These are phyloP conservation scores for Microdochium trichocladiopsis DNA, from an alignment of 2,329 filamentous ascomycete species.

Conservation along the genomic window DNA sequence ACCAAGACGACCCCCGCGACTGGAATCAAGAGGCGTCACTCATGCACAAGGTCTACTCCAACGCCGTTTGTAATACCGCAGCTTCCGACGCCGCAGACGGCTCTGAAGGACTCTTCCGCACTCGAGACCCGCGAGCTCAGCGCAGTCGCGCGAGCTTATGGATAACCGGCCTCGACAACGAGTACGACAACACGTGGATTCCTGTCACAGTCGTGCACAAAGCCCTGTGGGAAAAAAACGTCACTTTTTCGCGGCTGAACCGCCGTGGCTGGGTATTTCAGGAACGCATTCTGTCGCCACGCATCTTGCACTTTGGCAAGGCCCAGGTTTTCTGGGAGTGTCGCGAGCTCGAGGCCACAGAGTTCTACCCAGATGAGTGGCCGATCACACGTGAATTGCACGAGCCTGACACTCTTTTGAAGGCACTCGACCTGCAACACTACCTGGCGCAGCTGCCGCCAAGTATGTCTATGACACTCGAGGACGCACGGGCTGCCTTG, in stretches of 20 bases:
- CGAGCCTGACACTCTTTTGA: background rate
- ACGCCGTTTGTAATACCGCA: conserved; percentile 9
- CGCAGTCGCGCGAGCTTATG: background rate
- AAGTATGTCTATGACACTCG: background rate
- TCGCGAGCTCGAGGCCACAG: background rate
- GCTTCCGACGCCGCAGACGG: conserved; percentile 1
- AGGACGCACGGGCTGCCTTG: conserved; percentile 1
- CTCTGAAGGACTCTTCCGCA: background rate
- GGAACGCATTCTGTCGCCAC: conserved; percentile 5
- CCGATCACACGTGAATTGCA: background rate
- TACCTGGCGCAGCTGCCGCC: background rate
- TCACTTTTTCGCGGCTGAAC: background rate
- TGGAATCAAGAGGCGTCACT: conserved; percentile 14
- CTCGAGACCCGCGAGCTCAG: background rate
- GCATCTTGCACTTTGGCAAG: conserved; percentile 4
- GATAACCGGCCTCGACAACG: background rate
- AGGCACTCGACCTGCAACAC: background rate
- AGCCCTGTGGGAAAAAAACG: background rate
- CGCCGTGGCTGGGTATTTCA: conserved; percentile 7
- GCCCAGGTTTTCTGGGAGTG: conserved; percentile 7
- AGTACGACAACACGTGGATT: background rate
- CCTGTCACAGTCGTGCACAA: background rate
- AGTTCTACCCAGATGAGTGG: background rate
- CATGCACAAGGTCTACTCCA: conserved; percentile 10
- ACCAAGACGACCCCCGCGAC: conserved; percentile 11